These are phyloP conservation scores for Zygosaccharomyces pseudorouxii DNA, from an alignment of 805 yeast genomes.

Conservation along the genomic window DNA sequence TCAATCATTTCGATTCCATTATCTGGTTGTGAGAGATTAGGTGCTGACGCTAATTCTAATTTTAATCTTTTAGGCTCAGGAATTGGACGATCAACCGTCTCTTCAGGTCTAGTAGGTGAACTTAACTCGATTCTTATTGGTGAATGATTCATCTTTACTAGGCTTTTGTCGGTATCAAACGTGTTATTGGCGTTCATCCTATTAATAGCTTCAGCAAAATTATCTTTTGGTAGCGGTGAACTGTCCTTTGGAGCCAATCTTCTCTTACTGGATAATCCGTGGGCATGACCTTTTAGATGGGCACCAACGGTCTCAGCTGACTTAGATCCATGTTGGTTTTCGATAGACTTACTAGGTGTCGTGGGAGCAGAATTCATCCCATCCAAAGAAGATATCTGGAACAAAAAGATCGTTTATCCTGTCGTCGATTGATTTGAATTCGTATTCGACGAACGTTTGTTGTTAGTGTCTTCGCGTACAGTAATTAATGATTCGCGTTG, in stretches of 20 bases:
- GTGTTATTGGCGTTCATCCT: conserved; percentile 22
- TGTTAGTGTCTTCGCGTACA: no score
- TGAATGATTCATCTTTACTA: conserved; percentile 17
- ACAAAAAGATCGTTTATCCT: neutral
- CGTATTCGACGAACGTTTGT: neutral
- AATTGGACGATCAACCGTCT: conserved; percentile 5
- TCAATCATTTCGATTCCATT: conserved; percentile 24
- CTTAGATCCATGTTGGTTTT: neutral
- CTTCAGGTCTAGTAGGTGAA: conserved; percentile 18
- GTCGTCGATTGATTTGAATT: neutral
- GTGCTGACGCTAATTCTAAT: conserved; percentile 17
- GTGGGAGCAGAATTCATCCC: conserved; percentile 3
- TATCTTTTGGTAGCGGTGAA: conserved; percentile 4
- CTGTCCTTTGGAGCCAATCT: neutral
- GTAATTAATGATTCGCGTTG: no score
- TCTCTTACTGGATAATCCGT: conserved; percentile 19
- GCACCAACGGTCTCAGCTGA: neutral
- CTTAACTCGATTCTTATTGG: conserved; percentile 22
- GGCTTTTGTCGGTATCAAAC: conserved; percentile 10
- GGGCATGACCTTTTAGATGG: conserved; percentile 16
- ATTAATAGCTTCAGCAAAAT: conserved; percentile 9
- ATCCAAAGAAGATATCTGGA: neutral
- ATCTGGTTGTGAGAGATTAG: conserved; percentile 15
- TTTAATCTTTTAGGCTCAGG: conserved; percentile 20
- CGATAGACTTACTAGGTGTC: neutral